Percentiles rank a stretch among this genome's conserved stretches.
phyloP scores from a whole-genome alignment of 1,139 yeast genomes.

The Suhomyces taliae region DNA sequence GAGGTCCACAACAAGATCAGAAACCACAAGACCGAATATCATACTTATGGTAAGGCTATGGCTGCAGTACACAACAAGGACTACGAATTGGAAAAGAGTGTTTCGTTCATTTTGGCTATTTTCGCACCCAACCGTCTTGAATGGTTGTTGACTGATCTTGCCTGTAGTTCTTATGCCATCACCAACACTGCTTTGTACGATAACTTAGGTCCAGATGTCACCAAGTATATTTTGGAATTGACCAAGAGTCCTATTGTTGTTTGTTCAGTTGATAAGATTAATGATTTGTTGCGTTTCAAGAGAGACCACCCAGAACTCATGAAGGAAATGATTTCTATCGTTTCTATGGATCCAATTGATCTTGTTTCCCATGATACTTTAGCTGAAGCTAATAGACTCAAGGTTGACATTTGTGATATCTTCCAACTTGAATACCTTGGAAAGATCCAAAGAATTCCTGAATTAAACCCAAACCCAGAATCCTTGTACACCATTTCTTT shows the following conservation, averaged over 20 bases:
- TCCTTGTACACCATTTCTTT: constrained; percentile 40
- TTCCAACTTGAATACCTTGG: constrained; percentile 21
- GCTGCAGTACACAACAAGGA: constrained; percentile 9
- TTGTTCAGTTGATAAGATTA: constrained; percentile 33
- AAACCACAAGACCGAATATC: constrained; percentile 24
- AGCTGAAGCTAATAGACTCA: constrained; percentile 12
- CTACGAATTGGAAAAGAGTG: constrained; percentile 12
- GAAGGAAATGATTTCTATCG: constrained; percentile 27
- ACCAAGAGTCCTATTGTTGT: constrained; percentile 40
- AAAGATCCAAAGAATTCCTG: constrained; percentile 8
- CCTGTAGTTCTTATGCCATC: constrained; percentile 36
- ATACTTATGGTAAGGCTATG: constrained; percentile 14
- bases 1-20: constrained; percentile 30
- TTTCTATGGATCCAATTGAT: constrained; percentile 37
- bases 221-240: constrained; percentile 33
- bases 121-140: constrained; percentile 38
- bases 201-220: constrained; percentile 38
- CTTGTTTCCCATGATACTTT: constrained; percentile 1
- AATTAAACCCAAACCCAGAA: constrained; percentile 29
- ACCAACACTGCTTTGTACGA: constrained; percentile 43
- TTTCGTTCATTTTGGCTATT: constrained; percentile 36
- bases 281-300: constrained; percentile 28
- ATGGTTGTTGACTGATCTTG: constrained; percentile 41
- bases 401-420: constrained; percentile 16
- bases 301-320: constrained; percentile 23